Conservation (phyloP, 2,329 filamentous ascomycete species). For the Nigrospora oryzae region DNA sequence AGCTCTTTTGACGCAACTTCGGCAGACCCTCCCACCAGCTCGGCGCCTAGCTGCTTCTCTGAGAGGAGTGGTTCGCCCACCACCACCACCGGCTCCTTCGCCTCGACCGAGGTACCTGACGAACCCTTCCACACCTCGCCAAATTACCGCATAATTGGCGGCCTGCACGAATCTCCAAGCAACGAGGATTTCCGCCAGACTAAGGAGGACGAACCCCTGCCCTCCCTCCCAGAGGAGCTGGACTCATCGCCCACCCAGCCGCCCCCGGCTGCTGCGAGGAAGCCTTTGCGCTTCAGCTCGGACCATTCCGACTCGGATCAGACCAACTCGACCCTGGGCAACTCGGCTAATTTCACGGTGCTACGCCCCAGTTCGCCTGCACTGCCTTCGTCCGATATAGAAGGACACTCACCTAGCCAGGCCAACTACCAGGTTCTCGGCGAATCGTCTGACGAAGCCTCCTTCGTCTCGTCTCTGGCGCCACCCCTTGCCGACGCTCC, state of each 20-base stretch:
- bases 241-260: conserved; percentile 8
- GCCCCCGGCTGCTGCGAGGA: conserved; percentile 15
- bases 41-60: conserved; percentile 37
- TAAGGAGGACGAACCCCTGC: conserved; percentile 24
- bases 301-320: conserved; percentile 26
- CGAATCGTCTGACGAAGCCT: conserved; percentile 37
- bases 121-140: conserved; percentile 30
- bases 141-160: conserved; percentile 46
- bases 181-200: conserved; percentile 25
- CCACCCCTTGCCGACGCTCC: conserved; percentile 22
- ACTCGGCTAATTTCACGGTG: conserved; percentile 46
- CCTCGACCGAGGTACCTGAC: conserved; percentile 22
- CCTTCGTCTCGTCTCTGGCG: conserved; percentile 25
- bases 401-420: conserved; percentile 31
- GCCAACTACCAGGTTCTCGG: conserved; percentile 45
- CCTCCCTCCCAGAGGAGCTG: conserved; percentile 19
- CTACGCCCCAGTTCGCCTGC: conserved; percentile 38
- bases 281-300: conserved; percentile 27
- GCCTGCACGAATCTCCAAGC: conserved; percentile 42
- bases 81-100: conserved; percentile 20
- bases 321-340: conserved; percentile 30
- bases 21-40: conserved; percentile 36
- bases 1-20: conserved; percentile 38
- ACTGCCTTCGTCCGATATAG: conserved; percentile 27
- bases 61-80: conserved; percentile 32